Conservation (phyloP, 2,329 filamentous ascomycete genomes). For the Cladosporium colombiae region DNA sequence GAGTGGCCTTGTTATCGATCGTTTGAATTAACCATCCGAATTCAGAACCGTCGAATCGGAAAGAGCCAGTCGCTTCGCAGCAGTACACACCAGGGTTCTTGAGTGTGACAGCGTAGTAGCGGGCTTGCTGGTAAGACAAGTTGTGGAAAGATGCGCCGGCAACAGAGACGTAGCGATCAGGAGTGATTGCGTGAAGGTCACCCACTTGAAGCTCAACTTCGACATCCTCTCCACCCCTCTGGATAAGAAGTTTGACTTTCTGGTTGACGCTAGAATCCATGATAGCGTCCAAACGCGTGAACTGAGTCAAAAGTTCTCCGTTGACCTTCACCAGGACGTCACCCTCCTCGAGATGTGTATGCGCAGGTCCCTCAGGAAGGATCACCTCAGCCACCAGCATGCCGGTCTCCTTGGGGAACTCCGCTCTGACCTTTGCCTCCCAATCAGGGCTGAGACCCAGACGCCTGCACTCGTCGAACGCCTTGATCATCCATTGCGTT, state of each 20-base stretch:
- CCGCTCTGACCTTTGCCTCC: constrained; percentile 79
- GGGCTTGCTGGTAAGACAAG: constrained; percentile 95
- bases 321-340: constrained; percentile 94
- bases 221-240: constrained; percentile 84
- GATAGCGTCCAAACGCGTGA: constrained; percentile 87
- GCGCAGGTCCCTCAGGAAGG: constrained; percentile 83
- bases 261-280: constrained; percentile 83
- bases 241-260: constrained; percentile 77
- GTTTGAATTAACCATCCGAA: constrained; percentile 93
- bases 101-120: constrained; percentile 87
- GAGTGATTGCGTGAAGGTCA: constrained; percentile 90
- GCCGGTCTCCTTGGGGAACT: constrained; percentile 89
- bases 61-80: constrained; percentile 91
- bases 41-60: constrained; percentile 87
- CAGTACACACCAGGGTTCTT: constrained; percentile 79
- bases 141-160: constrained; percentile 94
- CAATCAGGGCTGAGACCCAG: constrained; percentile 81
- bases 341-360: constrained; percentile 86
- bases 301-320: constrained; percentile 87
- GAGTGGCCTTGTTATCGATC: constrained; percentile 87
- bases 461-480: constrained; percentile 93
- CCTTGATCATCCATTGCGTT: constrained; percentile 94
- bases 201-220: constrained; percentile 83
- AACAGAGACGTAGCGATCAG: constrained; percentile 91
- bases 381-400: constrained; percentile 97